Evolutionary conservation across 2,329 filamentous ascomycete species (phyloP).

Genomic region (Acarospora socialis): DNA sequence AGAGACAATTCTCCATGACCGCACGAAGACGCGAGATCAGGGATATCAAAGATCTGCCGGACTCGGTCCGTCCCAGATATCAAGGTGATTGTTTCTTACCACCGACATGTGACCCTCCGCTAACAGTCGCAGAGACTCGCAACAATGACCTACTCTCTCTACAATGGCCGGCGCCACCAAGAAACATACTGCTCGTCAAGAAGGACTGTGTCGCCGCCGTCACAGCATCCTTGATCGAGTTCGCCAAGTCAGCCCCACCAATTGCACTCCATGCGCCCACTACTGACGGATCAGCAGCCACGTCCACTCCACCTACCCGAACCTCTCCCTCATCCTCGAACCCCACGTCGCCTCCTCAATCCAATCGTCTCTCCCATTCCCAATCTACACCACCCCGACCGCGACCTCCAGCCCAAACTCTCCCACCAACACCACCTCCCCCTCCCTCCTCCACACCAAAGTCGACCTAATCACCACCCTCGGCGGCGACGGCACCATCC

Average conservation of each 20-base stretch:
- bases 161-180: conserved; percentile 53
- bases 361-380: conserved; percentile 56
- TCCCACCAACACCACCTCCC: background rate
- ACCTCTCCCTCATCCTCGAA: conserved; percentile 72
- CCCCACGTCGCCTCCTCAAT: conserved; percentile 56
- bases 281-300: conserved; percentile 51
- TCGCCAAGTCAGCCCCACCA: conserved; percentile 30
- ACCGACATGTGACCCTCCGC: conserved; percentile 5
- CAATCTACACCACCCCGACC: conserved; percentile 43
- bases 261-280: conserved; percentile 8
- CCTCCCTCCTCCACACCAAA: conserved; percentile 51
- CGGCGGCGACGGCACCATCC: conserved; percentile 82
- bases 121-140: conserved; percentile 34
- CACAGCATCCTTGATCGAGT: conserved; percentile 43
- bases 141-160: conserved; percentile 49
- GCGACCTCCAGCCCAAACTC: conserved; percentile 24
- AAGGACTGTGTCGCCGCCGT: conserved; percentile 46
- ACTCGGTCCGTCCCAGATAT: conserved; percentile 22
- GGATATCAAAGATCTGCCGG: conserved; percentile 36
- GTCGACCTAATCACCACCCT: conserved; percentile 82
- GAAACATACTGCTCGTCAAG: conserved; percentile 54
- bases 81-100: conserved; percentile 17
- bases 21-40: conserved; percentile 33
- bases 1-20: conserved; percentile 38
- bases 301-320: conserved; percentile 64